Evolutionary conservation across 2,329 filamentous ascomycete species (phyloP), one percentile per base, ranked within the genome.

Genomic region (Pleomassaria siparia): DNA sequence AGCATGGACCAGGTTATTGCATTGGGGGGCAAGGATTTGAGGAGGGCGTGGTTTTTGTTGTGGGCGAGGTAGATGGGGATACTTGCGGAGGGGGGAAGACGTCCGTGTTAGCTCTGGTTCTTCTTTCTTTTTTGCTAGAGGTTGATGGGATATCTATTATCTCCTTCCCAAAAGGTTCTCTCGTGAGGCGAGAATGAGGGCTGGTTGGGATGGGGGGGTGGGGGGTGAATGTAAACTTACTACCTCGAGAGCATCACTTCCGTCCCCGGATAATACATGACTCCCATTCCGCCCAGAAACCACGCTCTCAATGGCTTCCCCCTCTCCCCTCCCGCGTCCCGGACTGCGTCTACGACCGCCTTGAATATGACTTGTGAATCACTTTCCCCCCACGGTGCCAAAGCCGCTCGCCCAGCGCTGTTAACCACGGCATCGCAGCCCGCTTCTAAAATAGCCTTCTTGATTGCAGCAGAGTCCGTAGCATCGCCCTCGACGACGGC

Each of bases 401-500:
- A 25, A n/a, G 65, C 67, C 20, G 70, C 67, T 26, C n/a, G n/a
- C n/a, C 73, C 73, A 5, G 73, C 74, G 2, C 69, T 66, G 44
- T 69, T 71, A 46, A 76, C 55, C 16, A 76, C 62, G 10, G 63
- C 72, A 48, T 75, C 69, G 50, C 73, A 74, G 35, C 61, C 48
- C 44, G 64, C 40, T 6, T 70, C 63, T 15, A 71, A 45, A 24
- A 76, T 66, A 4, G 70, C 70, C 10, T 54, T 55, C 42, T 66
- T 69, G 44, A 76, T 64, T 9, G 58, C 46, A 10, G 36, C 45
- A 11, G 64, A 42, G 47, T 75, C 65, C 4, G 59, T 73, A 9
- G 71, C 72, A 47, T 74, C 60, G 40, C 73, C 73, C 39, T 70
- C 47, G 13, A 74, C 58, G 11, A 76, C 59, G 11, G 54, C 58